Evolutionary conservation across 768 basidiomycete species (phyloP).

Genomic region (Scleroderma bovista): DNA sequence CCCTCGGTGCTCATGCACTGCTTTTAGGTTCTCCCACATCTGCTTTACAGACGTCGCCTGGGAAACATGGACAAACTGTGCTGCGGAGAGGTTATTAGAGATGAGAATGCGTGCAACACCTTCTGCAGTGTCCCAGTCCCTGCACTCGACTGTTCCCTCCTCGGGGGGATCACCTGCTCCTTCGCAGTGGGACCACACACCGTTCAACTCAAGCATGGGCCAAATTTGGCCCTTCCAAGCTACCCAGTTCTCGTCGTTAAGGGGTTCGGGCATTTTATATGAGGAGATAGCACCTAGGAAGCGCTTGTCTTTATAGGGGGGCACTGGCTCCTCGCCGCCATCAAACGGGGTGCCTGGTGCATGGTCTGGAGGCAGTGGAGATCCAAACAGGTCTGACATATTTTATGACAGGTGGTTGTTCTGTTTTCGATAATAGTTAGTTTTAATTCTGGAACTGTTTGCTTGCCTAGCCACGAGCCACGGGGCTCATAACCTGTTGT

Average conservation of each 20-base stretch:
- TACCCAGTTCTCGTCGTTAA: not conserved
- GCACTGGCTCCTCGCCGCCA: too few relatives aligned
- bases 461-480: too few relatives aligned
- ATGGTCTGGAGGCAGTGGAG: too few relatives aligned
- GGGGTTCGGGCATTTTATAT: not conserved
- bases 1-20: not conserved
- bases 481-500: too few relatives aligned
- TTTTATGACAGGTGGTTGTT: too few relatives aligned
- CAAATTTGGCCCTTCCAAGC: not conserved
- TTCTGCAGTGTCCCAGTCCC: not conserved
- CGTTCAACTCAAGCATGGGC: not conserved
- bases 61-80: not conserved
- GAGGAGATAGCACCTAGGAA: too few relatives aligned
- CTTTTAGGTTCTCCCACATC: constrained; percentile 2
- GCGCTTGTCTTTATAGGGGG: too few relatives aligned
- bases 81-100: not conserved
- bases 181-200: not conserved
- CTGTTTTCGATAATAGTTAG: too few relatives aligned
- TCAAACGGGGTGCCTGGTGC: too few relatives aligned
- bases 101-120: not conserved
- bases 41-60: not conserved
- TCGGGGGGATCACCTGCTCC: not conserved
- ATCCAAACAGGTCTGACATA: too few relatives aligned
- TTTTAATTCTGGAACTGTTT: too few relatives aligned
- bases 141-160: not conserved